phyloP scores from a whole-genome alignment of 805 yeast genomes.

The Sungouiella blattae region DNA sequence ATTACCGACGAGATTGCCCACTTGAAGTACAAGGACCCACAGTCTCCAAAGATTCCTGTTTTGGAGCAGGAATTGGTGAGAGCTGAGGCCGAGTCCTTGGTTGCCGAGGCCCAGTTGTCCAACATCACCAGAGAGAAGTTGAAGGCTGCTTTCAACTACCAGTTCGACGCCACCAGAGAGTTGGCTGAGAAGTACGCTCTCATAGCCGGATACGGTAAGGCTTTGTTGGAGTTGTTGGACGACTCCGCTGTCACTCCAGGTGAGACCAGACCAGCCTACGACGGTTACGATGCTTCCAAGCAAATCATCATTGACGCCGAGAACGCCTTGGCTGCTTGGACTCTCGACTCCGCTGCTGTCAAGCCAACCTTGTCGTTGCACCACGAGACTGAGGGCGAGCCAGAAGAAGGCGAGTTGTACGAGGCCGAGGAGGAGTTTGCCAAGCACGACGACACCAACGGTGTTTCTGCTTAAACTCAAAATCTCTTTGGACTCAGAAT shows the following conservation, averaged over 20 bases:
- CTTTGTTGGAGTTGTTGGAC: conserved; percentile 89
- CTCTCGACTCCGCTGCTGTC: conserved; percentile 90
- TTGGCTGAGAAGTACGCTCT: conserved; percentile 93
- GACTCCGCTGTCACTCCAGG: conserved; percentile 98
- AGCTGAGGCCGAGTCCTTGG: conserved; percentile 98
- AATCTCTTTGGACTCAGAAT: no score
- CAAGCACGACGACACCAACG: conserved; percentile 30
- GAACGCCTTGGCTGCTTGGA: conserved; percentile 93
- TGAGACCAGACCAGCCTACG: conserved; percentile 97
- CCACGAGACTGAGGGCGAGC: conserved; percentile 53
- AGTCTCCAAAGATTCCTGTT: conserved; percentile 90
- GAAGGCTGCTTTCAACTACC: conserved; percentile 96
- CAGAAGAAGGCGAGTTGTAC: conserved; percentile 41
- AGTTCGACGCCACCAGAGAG: conserved; percentile 93
- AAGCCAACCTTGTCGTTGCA: conserved; percentile 85
- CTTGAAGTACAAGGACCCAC: conserved; percentile 97
- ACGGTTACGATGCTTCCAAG: conserved; percentile 96
- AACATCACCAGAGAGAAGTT: conserved; percentile 97
- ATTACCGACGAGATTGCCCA: conserved; percentile 97
- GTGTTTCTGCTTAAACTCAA: conserved; percentile 7
- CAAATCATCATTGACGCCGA: conserved; percentile 97
- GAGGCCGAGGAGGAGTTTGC: conserved; percentile 55
- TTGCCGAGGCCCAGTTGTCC: conserved; percentile 97
- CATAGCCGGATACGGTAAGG: conserved; percentile 99
- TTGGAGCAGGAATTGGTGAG: conserved; percentile 98